phyloP scores from a whole-genome alignment of 352 stramenopile species.

The Halophytophthora batemanensis region DNA sequence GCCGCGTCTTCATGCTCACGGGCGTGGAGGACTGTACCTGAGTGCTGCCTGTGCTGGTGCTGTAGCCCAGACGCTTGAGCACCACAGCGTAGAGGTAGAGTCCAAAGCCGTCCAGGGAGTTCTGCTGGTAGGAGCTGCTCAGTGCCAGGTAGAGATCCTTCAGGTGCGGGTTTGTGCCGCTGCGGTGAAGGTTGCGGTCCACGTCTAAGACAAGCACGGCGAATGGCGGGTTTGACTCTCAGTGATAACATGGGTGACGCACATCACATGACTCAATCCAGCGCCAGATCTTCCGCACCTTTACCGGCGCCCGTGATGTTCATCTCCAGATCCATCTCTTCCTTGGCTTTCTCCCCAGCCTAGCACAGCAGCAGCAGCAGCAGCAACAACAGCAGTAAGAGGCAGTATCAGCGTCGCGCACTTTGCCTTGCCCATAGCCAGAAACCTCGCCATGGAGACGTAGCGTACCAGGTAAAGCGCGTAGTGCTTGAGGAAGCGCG shows the following conservation, averaged over 20 bases:
- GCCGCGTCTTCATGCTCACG: conserved; percentile 31
- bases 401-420: neutral
- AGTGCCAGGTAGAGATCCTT: conserved; percentile 68
- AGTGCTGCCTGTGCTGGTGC: conserved; percentile 44
- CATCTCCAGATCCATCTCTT: conserved; percentile 75
- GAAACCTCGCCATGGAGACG: neutral
- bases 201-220: conserved; percentile 20
- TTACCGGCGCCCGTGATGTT: conserved; percentile 52
- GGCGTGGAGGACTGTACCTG: conserved; percentile 35
- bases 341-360: conserved; percentile 79
- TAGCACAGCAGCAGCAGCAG: conserved; percentile 9
- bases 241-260: neutral
- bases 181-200: conserved; percentile 32
- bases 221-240: neutral
- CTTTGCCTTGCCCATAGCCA: neutral
- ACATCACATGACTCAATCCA: neutral
- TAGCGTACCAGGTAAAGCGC: conserved; percentile 61
- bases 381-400: neutral
- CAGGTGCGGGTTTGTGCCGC: conserved; percentile 64
- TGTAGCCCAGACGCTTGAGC: conserved; percentile 62
- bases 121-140: conserved; percentile 41
- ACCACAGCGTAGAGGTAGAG: conserved; percentile 83
- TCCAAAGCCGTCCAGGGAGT: conserved; percentile 66
- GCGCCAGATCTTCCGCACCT: conserved; percentile 6
- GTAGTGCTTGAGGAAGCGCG: conserved; percentile 75